A percentile compares a stretch with the other conserved stretches of the same genome.
These are phyloP conservation scores for Melastoma malabathricum DNA, from an alignment of 345 rosid genomes.

Conservation along the genomic window DNA sequence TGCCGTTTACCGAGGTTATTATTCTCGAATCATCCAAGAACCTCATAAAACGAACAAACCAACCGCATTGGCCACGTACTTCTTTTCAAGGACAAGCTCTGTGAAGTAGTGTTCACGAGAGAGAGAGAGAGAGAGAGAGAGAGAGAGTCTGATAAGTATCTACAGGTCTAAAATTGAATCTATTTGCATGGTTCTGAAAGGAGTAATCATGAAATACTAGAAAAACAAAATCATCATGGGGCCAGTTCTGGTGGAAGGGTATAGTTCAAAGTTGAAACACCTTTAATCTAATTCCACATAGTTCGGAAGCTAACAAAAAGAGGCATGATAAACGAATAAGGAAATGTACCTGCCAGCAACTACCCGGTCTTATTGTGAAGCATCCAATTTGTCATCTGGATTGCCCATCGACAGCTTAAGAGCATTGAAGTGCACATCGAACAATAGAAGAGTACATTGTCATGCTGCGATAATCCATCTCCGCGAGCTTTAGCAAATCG, in stretches of 20 bases:
- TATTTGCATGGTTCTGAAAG: no score
- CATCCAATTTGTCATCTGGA: not conserved
- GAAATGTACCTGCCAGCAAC: not conserved
- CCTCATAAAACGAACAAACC: conserved; percentile 74
- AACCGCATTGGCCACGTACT: conserved; percentile 74
- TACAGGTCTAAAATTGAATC: not conserved
- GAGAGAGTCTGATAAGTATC: conserved; percentile 6
- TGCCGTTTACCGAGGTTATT: conserved; percentile 99
- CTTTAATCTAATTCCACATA: not conserved
- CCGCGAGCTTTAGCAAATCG: conserved; percentile 67
- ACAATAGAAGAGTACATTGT: conserved; percentile 47
- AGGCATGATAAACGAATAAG: not conserved
- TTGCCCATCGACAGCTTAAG: not conserved
- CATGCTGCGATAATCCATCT: conserved; percentile 91
- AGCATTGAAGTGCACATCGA: not conserved
- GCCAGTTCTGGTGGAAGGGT: no score
- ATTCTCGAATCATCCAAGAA: conserved; percentile 57
- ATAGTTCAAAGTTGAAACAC: no score
- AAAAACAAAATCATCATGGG: no score
- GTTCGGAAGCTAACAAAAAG: not conserved
- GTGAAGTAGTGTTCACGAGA: conserved; percentile 54
- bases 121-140: no score
- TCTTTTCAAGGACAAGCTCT: conserved; percentile 83
- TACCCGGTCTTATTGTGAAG: no score
- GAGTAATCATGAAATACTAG: no score